phyloP scores from a whole-genome alignment of 441 rosid species.

The Daphne laureola region DNA sequence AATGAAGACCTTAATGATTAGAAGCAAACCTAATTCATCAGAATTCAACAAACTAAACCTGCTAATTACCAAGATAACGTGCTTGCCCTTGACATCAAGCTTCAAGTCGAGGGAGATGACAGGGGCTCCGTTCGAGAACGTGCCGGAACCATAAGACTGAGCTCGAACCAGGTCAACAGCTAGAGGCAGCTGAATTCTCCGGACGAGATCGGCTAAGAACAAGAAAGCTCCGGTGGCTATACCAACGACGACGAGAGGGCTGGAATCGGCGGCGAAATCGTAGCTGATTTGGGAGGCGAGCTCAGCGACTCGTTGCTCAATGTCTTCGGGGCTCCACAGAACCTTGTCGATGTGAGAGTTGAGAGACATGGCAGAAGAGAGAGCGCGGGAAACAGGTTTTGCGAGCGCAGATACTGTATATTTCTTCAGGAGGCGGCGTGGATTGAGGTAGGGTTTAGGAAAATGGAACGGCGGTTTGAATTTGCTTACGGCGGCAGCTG shows the following conservation, averaged over 20 bases:
- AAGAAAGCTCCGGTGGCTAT: slow-evolving; percentile 84
- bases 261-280: slow-evolving; percentile 32
- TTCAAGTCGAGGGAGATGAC: slow-evolving; percentile 58
- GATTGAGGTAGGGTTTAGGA: too few relatives aligned
- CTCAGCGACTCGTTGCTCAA: slow-evolving; percentile 49
- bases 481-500: neutral
- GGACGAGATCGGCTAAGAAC: slow-evolving; percentile 75
- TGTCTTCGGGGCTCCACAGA: slow-evolving; percentile 43
- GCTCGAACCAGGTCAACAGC: slow-evolving; percentile 64
- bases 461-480: too few relatives aligned
- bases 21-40: neutral
- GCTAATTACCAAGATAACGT: slow-evolving; percentile 58
- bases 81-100: slow-evolving; percentile 52
- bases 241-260: slow-evolving; percentile 50
- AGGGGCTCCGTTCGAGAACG: slow-evolving; percentile 48
- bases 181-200: slow-evolving; percentile 51
- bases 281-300: slow-evolving; percentile 48
- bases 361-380: slow-evolving; percentile 24
- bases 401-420: too few relatives aligned
- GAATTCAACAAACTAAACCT: neutral
- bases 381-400: neutral
- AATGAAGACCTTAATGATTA: neutral
- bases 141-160: slow-evolving; percentile 64
- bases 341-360: slow-evolving; percentile 61
- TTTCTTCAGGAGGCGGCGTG: too few relatives aligned